Conservation (phyloP, 495 filamentous ascomycete genomes). For the Neurospora sp. region DNA sequence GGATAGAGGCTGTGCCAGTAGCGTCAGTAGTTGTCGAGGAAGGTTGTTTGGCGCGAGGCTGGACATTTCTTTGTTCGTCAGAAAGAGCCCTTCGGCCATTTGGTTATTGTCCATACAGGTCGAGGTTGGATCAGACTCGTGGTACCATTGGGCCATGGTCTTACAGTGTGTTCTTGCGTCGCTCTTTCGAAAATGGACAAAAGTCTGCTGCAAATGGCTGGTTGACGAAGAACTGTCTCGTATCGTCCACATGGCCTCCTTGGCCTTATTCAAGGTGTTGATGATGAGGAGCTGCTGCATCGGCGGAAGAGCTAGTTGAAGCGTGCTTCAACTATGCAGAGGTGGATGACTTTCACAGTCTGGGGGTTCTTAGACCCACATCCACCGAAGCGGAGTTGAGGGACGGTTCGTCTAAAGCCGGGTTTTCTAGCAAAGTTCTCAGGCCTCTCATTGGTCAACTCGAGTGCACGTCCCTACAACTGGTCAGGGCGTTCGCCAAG, state of each 20-base stretch:
- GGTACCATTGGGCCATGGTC: background rate
- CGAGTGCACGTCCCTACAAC: too few relatives aligned
- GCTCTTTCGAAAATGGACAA: background rate
- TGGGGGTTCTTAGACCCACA: too few relatives aligned
- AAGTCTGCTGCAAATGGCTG: background rate
- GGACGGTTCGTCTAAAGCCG: too few relatives aligned
- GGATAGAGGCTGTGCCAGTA: background rate
- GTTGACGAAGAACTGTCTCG: background rate
- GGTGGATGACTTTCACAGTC: too few relatives aligned
- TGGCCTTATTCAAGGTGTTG: background rate
- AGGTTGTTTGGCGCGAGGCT: background rate
- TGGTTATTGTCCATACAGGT: background rate
- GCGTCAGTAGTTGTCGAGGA: background rate
- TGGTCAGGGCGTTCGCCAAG: too few relatives aligned
- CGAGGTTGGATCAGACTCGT: background rate
- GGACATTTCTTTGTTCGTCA: background rate
- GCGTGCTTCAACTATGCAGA: too few relatives aligned
- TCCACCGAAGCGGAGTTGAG: too few relatives aligned
- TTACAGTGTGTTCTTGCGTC: background rate
- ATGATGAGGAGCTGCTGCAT: background rate
- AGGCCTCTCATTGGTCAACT: too few relatives aligned
- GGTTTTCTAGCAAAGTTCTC: too few relatives aligned
- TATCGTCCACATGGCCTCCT: background rate
- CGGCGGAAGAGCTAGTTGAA: background rate
- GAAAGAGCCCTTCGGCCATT: background rate